Conservation (phyloP, 129 eudicot genomes). For the Arctium minus region DNA sequence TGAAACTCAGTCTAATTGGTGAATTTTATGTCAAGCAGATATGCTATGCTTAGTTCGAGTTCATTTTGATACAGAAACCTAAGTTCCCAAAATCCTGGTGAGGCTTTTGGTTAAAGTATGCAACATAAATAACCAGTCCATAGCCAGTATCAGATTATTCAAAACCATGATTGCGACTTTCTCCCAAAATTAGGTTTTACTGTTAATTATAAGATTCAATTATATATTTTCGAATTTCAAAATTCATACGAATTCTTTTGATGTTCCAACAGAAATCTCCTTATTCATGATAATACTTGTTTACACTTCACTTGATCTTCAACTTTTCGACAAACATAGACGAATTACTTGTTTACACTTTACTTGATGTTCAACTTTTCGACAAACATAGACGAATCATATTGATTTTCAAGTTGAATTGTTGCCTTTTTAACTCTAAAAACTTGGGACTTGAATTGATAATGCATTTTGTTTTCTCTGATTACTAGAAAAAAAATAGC, state of each 20-base stretch:
- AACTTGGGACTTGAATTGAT: neutral
- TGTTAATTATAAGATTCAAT: neutral
- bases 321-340: neutral
- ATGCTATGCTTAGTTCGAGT: too few species aligned
- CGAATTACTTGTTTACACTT: neutral
- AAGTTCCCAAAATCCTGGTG: too few species aligned
- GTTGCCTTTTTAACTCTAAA: neutral
- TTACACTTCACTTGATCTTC: neutral
- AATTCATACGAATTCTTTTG: neutral
- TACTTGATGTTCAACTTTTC: neutral
- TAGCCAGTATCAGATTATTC: too few species aligned
- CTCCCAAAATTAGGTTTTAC: neutral
- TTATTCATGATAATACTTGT: neutral
- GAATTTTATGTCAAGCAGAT: too few species aligned
- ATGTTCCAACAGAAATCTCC: neutral
- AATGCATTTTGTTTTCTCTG: neutral
- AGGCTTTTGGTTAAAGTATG: too few species aligned
- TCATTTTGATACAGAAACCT: too few species aligned
- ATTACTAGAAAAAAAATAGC: neutral
- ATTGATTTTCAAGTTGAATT: neutral
- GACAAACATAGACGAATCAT: neutral
- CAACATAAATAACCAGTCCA: too few species aligned
- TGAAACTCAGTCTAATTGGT: too few species aligned
- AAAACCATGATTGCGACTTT: neutral
- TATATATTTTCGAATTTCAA: neutral